Percentiles rank a stretch among this genome's conserved stretches.
phyloP scores from a whole-genome alignment of 257 asterid genomes.

The Echites panduratus region DNA sequence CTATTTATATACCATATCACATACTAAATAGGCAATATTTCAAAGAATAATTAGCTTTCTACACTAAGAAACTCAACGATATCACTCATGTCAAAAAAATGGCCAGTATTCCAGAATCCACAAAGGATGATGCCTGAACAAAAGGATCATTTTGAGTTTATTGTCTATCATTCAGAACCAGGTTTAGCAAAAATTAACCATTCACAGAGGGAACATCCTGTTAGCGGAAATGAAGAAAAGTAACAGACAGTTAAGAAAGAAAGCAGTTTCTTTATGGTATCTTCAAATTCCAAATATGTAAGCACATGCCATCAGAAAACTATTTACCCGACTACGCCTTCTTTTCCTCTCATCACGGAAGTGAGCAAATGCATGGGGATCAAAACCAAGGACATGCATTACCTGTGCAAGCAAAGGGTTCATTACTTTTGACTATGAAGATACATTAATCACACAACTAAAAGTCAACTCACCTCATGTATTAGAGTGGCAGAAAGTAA shows the following conservation, averaged over 20 bases:
- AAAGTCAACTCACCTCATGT: slow-evolving; percentile 60
- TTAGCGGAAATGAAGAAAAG: background rate
- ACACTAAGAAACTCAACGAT: background rate
- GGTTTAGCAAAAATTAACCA: background rate
- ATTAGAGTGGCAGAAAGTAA: slow-evolving; percentile 86
- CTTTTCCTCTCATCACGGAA: slow-evolving; percentile 92
- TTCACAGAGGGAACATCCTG: background rate
- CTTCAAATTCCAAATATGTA: slow-evolving; percentile 1
- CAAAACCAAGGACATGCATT: slow-evolving; percentile 95
- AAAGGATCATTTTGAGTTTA: background rate
- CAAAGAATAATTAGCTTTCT: background rate
- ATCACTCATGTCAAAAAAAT: background rate
- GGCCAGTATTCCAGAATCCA: background rate
- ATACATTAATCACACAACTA: slow-evolving; percentile 1
- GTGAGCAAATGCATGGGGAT: slow-evolving; percentile 95
- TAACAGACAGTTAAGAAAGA: background rate
- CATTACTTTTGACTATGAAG: background rate
- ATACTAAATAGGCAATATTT: background rate
- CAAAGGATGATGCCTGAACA: background rate
- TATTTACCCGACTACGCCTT: slow-evolving; percentile 66
- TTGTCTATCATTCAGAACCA: background rate
- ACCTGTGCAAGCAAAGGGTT: slow-evolving; percentile 39
- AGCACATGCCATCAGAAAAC: background rate
- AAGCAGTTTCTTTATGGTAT: background rate
- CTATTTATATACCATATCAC: background rate